These are phyloP conservation scores for Phytophthora kernoviae DNA, from an alignment of 352 stramenopile species.

Conservation along the genomic window DNA sequence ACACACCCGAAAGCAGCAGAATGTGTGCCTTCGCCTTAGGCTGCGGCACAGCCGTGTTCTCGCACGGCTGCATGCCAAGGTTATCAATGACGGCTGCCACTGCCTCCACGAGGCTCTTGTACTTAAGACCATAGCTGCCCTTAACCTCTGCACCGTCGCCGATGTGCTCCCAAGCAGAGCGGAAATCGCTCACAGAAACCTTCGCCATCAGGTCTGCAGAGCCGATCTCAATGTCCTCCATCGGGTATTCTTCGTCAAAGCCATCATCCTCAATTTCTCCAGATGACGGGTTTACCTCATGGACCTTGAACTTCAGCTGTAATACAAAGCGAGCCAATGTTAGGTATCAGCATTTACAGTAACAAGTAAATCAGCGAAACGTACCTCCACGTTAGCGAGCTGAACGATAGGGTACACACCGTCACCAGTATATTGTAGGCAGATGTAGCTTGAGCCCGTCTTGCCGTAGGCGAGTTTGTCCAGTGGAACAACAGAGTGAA, in stretches of 20 bases:
- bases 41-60: conserved; percentile 91
- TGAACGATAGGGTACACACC: conserved; percentile 83
- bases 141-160: conserved; percentile 95
- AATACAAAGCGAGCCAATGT: conserved; percentile 6
- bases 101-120: conserved; percentile 96
- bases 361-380: conserved; percentile 13
- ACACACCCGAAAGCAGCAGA: conserved; percentile 96
- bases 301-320: conserved; percentile 94
- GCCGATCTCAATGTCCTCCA: conserved; percentile 97
- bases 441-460: conserved; percentile 93
- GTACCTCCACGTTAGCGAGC: conserved; percentile 91
- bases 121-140: conserved; percentile 96
- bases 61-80: conserved; percentile 97
- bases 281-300: conserved; percentile 95
- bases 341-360: conserved; percentile 3
- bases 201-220: conserved; percentile 98
- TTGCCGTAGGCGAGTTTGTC: conserved; percentile 94
- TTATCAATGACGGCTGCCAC: conserved; percentile 96
- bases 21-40: conserved; percentile 95
- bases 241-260: conserved; percentile 98
- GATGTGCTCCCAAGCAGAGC: conserved; percentile 95
- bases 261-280: conserved; percentile 90
- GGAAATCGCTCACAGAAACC: conserved; percentile 96
- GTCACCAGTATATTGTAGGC: conserved; percentile 87
- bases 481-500: conserved; percentile 89